Percentiles rank a stretch among this genome's conserved stretches.
Evolutionary conservation across 495 filamentous ascomycete species (phyloP).

Genomic region (Aspergillus saccharolyticus): DNA sequence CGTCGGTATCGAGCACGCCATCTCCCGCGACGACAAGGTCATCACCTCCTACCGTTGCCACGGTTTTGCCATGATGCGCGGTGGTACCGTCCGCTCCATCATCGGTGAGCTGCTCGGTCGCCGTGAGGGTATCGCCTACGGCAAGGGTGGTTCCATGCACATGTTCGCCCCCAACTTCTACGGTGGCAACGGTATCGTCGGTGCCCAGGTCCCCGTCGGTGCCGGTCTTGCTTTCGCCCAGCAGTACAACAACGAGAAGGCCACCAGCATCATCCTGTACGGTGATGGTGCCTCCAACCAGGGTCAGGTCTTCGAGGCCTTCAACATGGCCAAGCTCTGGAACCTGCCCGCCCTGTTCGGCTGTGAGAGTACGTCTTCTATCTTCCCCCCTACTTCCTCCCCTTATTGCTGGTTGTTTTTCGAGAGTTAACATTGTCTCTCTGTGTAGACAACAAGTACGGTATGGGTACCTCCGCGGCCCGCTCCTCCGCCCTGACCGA

Average conservation of each 20-base stretch:
- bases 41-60: slow-evolving; percentile 99
- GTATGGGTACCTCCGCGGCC: slow-evolving; percentile 96
- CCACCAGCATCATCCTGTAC: slow-evolving; percentile 84
- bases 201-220: slow-evolving; percentile 96
- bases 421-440: no score
- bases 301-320: slow-evolving; percentile 98
- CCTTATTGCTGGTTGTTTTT: no score
- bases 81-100: slow-evolving; percentile 84
- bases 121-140: slow-evolving; percentile 93
- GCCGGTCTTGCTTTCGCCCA: slow-evolving; percentile 96
- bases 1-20: slow-evolving; percentile 92
- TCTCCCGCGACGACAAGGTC: slow-evolving; percentile 83
- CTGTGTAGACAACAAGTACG: slow-evolving; percentile 99
- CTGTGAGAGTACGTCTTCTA: slow-evolving; percentile 78
- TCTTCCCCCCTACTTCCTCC: background rate
- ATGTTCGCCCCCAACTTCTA: slow-evolving; percentile 99
- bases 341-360: slow-evolving; percentile 91
- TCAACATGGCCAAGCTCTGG: slow-evolving; percentile 99
- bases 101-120: slow-evolving; percentile 95
- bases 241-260: slow-evolving; percentile 81
- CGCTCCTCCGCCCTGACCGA: slow-evolving; percentile 93
- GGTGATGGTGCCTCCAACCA: slow-evolving; percentile 98
- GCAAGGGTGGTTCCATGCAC: slow-evolving; percentile 99
- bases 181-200: slow-evolving; percentile 97
- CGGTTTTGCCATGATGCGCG: slow-evolving; percentile 96